These are phyloP conservation scores for Dryas integrifolia DNA, from an alignment of 331 rosid genomes.

Conservation along the genomic window DNA sequence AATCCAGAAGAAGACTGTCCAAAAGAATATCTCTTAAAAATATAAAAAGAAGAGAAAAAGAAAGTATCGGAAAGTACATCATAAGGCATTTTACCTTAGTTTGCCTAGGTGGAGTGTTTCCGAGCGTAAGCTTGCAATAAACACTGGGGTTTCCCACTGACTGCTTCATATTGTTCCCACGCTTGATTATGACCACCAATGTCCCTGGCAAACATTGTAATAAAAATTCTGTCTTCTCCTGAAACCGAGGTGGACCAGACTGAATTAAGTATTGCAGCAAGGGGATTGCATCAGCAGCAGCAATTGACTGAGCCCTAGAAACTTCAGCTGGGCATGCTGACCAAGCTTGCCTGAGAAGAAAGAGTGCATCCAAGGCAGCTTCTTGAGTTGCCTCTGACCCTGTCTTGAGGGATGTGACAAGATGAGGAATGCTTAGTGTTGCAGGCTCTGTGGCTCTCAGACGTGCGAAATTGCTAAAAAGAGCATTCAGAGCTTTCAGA, in stretches of 20 bases:
- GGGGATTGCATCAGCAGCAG: slow-evolving; percentile 98
- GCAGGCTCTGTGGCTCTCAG: slow-evolving; percentile 97
- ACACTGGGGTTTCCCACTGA: slow-evolving; percentile 98
- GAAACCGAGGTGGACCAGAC: slow-evolving; percentile 98
- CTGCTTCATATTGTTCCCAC: slow-evolving; percentile 97
- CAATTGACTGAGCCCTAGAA: slow-evolving; percentile 94
- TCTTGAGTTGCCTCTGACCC: slow-evolving; percentile 98
- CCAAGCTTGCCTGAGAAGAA: slow-evolving; percentile 99
- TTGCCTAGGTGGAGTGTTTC: slow-evolving; percentile 80
- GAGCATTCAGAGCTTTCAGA: slow-evolving; percentile 87
- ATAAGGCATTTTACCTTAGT: slow-evolving; percentile 53
- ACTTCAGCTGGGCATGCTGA: slow-evolving; percentile 98
- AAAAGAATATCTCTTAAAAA: not conserved
- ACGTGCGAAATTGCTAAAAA: slow-evolving; percentile 93
- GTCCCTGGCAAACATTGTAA: slow-evolving; percentile 99
- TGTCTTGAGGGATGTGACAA: slow-evolving; percentile 86
- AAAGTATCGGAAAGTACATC: not conserved
- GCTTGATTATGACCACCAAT: slow-evolving; percentile 81
- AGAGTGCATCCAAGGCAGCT: slow-evolving; percentile 92
- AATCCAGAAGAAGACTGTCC: not conserved
- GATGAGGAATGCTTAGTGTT: slow-evolving; percentile 96
- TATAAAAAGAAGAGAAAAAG: not conserved
- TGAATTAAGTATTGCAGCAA: slow-evolving; percentile 92
- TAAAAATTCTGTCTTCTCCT: slow-evolving; percentile 90
- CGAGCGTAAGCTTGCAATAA: slow-evolving; percentile 87